Evolutionary conservation across 2,329 filamentous ascomycete species (phyloP), one percentile per base, ranked within the genome.

Genomic region (Pseudovirgaria hyperparasitica): DNA sequence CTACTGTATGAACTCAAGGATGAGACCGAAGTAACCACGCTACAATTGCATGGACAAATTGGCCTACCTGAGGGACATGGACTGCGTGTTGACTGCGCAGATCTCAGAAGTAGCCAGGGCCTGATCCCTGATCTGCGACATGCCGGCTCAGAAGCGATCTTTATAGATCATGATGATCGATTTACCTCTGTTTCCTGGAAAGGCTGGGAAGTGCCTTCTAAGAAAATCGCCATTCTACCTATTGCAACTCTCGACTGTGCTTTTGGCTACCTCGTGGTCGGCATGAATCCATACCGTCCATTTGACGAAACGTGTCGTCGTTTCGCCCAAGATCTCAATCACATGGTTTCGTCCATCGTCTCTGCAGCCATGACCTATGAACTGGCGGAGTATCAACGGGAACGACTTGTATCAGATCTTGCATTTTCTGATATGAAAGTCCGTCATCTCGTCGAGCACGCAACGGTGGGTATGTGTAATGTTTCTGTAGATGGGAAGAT

Each of bases 391-490:
- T 40, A 33, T 23, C 42, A 43, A 2, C 46, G 51, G 26, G 40
- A 42, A 19, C 41, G 46, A 27, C 39, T 52, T 8, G 43, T 50
- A 22, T 42, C 42, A n/a, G 44, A 52, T 19, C 38, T 51, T 12
- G 46, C 46, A 6, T 43, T 49, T 19, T 48, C 43, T 28, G 46
- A 51, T 17, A 39, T 45, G 25, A 51, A 49, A 17, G 28, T 51
- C 13, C 46, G 49, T 12, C 49, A 50, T 32, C 31, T 52, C 21
- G 46, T 50, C 16, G 45, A 48, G 19, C 49, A 51, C 27, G 48
- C 46, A 3, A 46, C 48, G 2, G 47, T 52, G 1, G 49, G 48
- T 22, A 52, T 52, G 45, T 43, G 40, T 15, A 42, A 52, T 24
- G 27, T 46, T 11, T 44, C 43, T 9, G 31, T 46, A 1, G 38